Percentiles rank a stretch among this genome's conserved stretches.
phyloP scores from a whole-genome alignment of 2,329 filamentous ascomycete species.

The Uncinocarpus reesii region DNA sequence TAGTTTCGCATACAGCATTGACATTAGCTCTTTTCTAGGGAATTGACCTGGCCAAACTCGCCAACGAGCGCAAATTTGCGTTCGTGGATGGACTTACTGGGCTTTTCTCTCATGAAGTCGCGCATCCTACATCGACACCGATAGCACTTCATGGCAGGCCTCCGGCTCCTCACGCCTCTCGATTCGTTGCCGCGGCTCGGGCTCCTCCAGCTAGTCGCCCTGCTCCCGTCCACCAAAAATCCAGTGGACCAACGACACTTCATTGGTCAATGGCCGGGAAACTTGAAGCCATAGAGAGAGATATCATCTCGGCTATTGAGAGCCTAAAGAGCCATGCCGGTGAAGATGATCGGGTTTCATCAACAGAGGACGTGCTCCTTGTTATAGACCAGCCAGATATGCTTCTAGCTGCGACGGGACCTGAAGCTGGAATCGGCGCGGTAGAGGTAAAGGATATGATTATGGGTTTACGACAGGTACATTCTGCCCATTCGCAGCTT shows the following conservation, averaged over 20 bases:
- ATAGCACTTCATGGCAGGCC: constrained; percentile 5
- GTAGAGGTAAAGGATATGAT: constrained; percentile 47
- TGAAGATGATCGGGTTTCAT: constrained; percentile 18
- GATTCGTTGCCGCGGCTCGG: not conserved
- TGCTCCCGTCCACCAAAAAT: not conserved
- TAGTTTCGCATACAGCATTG: too few species aligned
- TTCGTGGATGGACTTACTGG: constrained; percentile 66
- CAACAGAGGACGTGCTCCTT: constrained; percentile 41
- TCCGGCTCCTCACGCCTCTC: not conserved
- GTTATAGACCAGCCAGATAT: constrained; percentile 58
- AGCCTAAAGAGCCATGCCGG: constrained; percentile 20
- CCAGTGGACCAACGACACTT: constrained; percentile 5
- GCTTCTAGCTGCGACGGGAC: constrained; percentile 50
- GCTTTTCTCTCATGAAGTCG: constrained; percentile 38
- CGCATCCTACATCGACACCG: not conserved
- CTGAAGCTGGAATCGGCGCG: constrained; percentile 34
- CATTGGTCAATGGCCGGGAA: constrained; percentile 19
- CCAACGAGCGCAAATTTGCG: constrained; percentile 50
- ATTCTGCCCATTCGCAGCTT: constrained; percentile 22
- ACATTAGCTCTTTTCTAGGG: constrained; percentile 41
- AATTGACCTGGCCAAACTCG: constrained; percentile 56
- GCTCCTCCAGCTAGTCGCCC: not conserved
- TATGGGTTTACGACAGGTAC: constrained; percentile 53
- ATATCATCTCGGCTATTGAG: constrained; percentile 27
- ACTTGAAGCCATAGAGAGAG: constrained; percentile 28